Percentiles rank a stretch among this genome's conserved stretches.
These are phyloP conservation scores for Massospora cicadina DNA, from an alignment of 371 early-diverging fungal species.

Conservation along the genomic window DNA sequence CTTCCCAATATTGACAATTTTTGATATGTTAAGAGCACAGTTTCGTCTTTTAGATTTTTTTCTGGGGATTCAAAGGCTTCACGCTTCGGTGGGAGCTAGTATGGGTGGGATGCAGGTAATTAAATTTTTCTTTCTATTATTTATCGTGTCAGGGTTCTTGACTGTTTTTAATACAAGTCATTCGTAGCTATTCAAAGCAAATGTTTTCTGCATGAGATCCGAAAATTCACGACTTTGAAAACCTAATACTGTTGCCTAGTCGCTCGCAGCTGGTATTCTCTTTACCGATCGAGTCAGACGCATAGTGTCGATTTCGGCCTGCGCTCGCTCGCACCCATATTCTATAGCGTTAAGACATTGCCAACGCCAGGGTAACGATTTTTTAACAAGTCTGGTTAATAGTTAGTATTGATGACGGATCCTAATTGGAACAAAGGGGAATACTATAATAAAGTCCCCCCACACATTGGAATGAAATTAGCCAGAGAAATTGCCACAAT, in stretches of 20 bases:
- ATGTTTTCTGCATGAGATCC: too few species aligned
- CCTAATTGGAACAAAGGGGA: constrained; percentile 88
- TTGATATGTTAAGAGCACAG: constrained; percentile 90
- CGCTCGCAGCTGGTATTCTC: constrained; percentile 65
- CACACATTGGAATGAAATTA: constrained; percentile 91
- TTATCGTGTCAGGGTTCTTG: neutral
- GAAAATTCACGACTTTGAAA: too few species aligned
- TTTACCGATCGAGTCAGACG: constrained; percentile 68
- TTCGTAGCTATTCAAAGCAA: too few species aligned
- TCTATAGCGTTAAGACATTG: constrained; percentile 82
- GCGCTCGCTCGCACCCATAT: constrained; percentile 88
- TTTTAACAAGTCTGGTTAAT: neutral
- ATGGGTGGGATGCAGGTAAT: constrained; percentile 89
- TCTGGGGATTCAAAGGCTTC: constrained; percentile 58
- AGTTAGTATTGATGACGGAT: constrained; percentile 71
- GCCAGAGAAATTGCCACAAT: constrained; percentile 78
- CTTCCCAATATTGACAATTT: constrained; percentile 83
- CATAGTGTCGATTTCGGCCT: constrained; percentile 70
- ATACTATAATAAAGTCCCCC: constrained; percentile 77
- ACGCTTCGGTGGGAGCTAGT: constrained; percentile 82
- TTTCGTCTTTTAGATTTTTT: constrained; percentile 58
- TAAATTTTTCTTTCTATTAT: neutral
- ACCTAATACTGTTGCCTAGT: constrained; percentile 20
- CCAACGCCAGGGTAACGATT: constrained; percentile 50
- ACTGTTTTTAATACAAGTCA: neutral